Evolutionary conservation across 352 stramenopile genomes (phyloP).

Genomic region (Phytophthora agathidicida): DNA sequence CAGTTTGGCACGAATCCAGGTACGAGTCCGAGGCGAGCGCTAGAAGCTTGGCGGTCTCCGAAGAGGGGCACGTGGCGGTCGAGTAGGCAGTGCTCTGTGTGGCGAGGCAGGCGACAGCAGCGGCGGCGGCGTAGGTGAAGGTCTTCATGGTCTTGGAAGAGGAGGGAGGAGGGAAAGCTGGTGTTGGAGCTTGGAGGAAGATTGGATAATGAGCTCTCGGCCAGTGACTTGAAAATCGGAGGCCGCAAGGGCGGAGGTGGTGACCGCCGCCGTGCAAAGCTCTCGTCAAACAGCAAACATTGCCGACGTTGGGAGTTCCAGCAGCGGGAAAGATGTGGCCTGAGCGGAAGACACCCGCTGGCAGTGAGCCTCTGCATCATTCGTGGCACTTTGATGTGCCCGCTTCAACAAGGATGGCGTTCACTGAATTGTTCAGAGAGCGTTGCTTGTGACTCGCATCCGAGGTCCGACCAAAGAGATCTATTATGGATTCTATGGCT

Average conservation of each 20-base stretch:
- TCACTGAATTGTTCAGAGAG: neutral
- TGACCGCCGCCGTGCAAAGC: too few relatives aligned
- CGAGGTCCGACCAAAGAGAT: neutral
- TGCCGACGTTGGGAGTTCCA: conserved; percentile 1
- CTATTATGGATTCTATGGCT: neutral
- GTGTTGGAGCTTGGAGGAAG: conserved; percentile 39
- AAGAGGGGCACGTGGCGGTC: conserved; percentile 29
- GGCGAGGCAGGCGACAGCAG: conserved; percentile 28
- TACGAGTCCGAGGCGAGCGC: conserved; percentile 24
- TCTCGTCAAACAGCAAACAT: conserved; percentile 16
- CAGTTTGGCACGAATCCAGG: conserved; percentile 29
- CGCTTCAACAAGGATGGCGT: conserved; percentile 19
- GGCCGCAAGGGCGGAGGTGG: neutral
- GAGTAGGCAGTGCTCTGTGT: conserved; percentile 35
- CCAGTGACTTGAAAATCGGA: neutral
- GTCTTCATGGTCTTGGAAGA: conserved; percentile 45
- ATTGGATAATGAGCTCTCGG: conserved; percentile 44
- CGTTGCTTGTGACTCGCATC: neutral
- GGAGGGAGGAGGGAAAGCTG: conserved; percentile 13
- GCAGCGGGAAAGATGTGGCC: neutral
- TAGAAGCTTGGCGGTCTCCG: conserved; percentile 42
- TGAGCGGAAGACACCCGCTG: too few relatives aligned
- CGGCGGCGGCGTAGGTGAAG: conserved; percentile 31
- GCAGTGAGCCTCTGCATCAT: too few relatives aligned
- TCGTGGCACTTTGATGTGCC: conserved; percentile 6